These are phyloP conservation scores for Nannochloropsis salina DNA, from an alignment of 108 stramenopile genomes.

Conservation along the genomic window DNA sequence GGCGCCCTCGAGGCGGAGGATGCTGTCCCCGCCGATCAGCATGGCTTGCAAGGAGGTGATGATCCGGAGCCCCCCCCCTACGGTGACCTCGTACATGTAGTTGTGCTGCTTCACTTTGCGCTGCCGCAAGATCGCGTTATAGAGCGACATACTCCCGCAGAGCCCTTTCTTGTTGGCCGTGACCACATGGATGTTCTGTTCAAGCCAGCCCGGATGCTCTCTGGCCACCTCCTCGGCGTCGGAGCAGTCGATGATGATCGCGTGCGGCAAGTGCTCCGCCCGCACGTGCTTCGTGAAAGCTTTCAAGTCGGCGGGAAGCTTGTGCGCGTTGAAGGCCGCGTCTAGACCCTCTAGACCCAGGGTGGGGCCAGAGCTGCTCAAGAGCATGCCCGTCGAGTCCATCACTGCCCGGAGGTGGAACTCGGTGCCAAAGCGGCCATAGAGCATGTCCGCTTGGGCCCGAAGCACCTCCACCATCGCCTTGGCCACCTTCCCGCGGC, in stretches of 20 bases:
- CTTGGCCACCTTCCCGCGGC: conserved; percentile 32
- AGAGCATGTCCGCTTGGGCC: conserved; percentile 34
- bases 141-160: conserved; percentile 60
- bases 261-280: conserved; percentile 68
- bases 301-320: conserved; percentile 52
- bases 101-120: conserved; percentile 45
- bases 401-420: conserved; percentile 45
- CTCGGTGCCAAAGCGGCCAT: conserved; percentile 28
- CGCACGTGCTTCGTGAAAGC: conserved; percentile 56
- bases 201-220: conserved; percentile 65
- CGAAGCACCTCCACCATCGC: conserved; percentile 34
- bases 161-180: conserved; percentile 63
- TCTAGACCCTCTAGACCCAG: conserved; percentile 3
- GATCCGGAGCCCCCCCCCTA: conserved; percentile 70
- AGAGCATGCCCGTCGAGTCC: conserved; percentile 20
- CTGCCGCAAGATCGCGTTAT: conserved; percentile 57
- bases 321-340: conserved; percentile 35
- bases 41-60: conserved; percentile 66
- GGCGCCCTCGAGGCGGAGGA: conserved; percentile 60
- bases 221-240: conserved; percentile 57
- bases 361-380: not conserved
- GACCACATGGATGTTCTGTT: conserved; percentile 61
- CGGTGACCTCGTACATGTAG: conserved; percentile 68
- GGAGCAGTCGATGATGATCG: conserved; percentile 70
- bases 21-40: conserved; percentile 47